Base-by-base conservation (phyloP, 1,284 basidiomycete species). In the Apiotrichum sp. region DNA sequence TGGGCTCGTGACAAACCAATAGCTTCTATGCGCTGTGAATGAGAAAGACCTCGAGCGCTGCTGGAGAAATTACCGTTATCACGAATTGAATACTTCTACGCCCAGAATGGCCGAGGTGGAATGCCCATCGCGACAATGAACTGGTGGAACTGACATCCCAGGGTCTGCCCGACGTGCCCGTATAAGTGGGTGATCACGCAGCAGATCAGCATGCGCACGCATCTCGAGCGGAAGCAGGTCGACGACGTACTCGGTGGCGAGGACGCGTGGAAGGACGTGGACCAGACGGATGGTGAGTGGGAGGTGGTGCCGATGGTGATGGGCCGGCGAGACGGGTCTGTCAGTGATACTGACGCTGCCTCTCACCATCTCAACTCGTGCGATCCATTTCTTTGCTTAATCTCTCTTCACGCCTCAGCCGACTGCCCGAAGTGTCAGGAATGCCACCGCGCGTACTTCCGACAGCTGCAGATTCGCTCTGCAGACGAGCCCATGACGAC, bases 401-500 rank as follows among this genome's bases (percentile, higher is more conserved):
- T 35, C 5, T 34, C 32, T 9, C 50, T 2, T 32, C 38, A 43
- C 33, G 36, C 35, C 16, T 16, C 50, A 59, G 55, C 57, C 49
- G 59, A 57, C 46, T 98, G 93, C 74, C 86, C 87, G 13, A 93
- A 93, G 70, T 98, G 95, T 76, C 93, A 96, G 69, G 82, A 88
- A 68, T 82, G 83, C 41, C 80, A 86, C 14, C 56, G 56, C 32
- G 92, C 95, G 6, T 98, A 95, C 77, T 98, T 89, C 76, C 91
- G 93, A 75, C 93, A 97, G 78, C 78, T 98, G 16, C 95, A 98
- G 75, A 98, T 98, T 64, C 80, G 95, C 38, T 93, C 90, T 66
- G 95, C 95, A 0, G 93, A 96, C 73, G 93, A 96, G 71, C 93
- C 93, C 6, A 93, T 93, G 88, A 96, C 93, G 7, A 96, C 89